Evolutionary conservation across 257 asterid genomes (phyloP), one percentile per base, ranked within the genome.

Genomic region (Nyctanthes arbortristis): DNA sequence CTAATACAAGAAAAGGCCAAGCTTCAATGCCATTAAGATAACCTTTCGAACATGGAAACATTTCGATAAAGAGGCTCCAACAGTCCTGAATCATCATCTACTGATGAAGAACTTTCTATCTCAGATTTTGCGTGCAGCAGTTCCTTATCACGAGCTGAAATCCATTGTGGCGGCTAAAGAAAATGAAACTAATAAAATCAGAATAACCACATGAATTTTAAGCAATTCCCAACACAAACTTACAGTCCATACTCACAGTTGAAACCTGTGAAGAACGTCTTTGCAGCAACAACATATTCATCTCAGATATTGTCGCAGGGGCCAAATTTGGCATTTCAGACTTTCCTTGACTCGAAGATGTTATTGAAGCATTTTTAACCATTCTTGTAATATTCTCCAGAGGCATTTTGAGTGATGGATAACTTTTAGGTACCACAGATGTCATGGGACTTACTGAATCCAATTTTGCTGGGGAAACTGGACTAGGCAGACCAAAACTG

Each of bases 21-120:
- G n/a, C n/a, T n/a, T n/a, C 28, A 47, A 47, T 47, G 57, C 1
- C 57, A 47, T 14, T 5, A 20, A 47, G 20, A 5, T 24, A 5
- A 79, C 87, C 81, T 82, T 72, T 45, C 67, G 66, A 82, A 82
- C 73, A 61, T 65, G 5, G 82, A 77, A 27, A 63, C 8, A 54
- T 80, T 77, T 33, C 79, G 67, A 49, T 72, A 83, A 8, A 80
- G 55, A 68, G 81, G 77, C 18, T 56, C 77, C 29, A 77, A 70
- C 35, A 79, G 74, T 16, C 54, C 78, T 29, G 78, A 60, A 35
- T 49, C 34, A 12, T 37, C 14, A 28, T 54, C 56, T 11, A 71
- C n/a, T 2, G 74, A 49, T 16, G 81, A 74, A 2, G 81, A 71
- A 57, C 63, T 69, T 74, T 71, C 75, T 34, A 82, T 77, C 67